A percentile compares a stretch with the other conserved stretches of the same genome.
These are phyloP conservation scores for Danielia reshetovae DNA, from an alignment of 805 yeast species.

Conservation along the genomic window DNA sequence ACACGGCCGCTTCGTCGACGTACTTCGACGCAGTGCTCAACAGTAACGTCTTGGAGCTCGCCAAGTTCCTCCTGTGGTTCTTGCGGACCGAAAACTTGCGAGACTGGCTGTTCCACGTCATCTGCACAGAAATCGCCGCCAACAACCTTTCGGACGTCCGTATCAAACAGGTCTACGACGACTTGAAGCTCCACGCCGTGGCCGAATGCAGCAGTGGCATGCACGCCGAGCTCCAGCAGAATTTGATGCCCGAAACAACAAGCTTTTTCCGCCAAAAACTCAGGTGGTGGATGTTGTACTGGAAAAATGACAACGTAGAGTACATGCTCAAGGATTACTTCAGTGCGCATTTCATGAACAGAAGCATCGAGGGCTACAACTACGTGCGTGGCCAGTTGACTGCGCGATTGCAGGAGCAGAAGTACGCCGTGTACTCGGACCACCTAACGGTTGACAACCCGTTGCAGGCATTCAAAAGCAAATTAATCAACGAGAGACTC, in stretches of 20 bases:
- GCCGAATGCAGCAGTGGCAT: conserved; percentile 25
- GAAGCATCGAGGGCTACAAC: conserved; percentile 37
- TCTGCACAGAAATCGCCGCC: conserved; percentile 11
- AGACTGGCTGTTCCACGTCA: conserved; percentile 18
- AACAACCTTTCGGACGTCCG: conserved; percentile 13
- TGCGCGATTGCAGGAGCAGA: conserved; percentile 24
- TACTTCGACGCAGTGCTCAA: conserved; percentile 26
- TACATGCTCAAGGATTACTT: conserved; percentile 39
- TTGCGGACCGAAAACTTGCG: conserved; percentile 22
- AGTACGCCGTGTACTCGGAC: conserved; percentile 17
- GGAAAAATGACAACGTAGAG: conserved; percentile 40
- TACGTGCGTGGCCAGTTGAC: conserved; percentile 35
- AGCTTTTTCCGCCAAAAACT: conserved; percentile 27
- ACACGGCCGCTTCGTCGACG: conserved; percentile 27
- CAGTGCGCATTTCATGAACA: conserved; percentile 30
- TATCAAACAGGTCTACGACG: conserved; percentile 16
- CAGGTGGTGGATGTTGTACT: conserved; percentile 41
- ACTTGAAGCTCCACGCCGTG: conserved; percentile 22
- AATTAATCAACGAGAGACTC: conserved; percentile 25
- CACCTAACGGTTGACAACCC: conserved; percentile 23
- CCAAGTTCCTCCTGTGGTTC: conserved; percentile 28
- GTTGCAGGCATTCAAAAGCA: conserved; percentile 24
- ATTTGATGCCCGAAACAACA: conserved; percentile 29
- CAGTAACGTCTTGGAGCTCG: conserved; percentile 35
- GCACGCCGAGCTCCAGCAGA: conserved; percentile 35